Percentiles rank a stretch among this genome's conserved stretches.
phyloP scores from a whole-genome alignment of 1,284 basidiomycete genomes.

The Papiliotrema nemorosa region DNA sequence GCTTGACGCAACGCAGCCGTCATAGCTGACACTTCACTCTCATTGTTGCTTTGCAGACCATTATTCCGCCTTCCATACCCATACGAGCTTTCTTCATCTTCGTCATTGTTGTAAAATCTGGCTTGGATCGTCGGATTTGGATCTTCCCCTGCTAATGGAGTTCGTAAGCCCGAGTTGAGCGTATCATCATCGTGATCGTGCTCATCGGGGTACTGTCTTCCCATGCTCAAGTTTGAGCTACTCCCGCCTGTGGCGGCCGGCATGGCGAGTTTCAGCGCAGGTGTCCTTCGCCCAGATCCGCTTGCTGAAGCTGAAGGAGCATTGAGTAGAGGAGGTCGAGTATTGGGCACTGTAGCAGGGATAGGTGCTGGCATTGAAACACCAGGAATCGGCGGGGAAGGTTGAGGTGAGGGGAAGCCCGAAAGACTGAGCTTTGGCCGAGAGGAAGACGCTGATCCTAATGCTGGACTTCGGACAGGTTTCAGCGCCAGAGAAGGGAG shows the following conservation, averaged over 20 bases:
- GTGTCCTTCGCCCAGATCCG: constrained; percentile 17
- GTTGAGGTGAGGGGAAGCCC: constrained; percentile 14
- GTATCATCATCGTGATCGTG: constrained; percentile 24
- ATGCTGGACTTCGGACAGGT: constrained; percentile 13
- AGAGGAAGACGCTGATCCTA: constrained; percentile 19
- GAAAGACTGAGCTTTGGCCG: constrained; percentile 36
- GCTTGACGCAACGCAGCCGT: constrained; percentile 40
- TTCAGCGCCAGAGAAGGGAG: constrained; percentile 32
- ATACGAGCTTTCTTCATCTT: constrained; percentile 33
- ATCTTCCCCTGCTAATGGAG: constrained; percentile 30
- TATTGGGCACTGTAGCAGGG: constrained; percentile 7
- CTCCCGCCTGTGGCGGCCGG: constrained; percentile 13
- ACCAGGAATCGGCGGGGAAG: constrained; percentile 2
- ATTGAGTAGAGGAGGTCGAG: constrained; percentile 21
- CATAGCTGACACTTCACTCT: constrained; percentile 28
- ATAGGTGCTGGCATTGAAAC: constrained; percentile 1
- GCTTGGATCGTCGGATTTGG: constrained; percentile 39
- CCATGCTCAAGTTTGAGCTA: constrained; percentile 11
- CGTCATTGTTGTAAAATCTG: constrained; percentile 25
- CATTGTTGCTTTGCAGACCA: constrained; percentile 10
- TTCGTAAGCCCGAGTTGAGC: constrained; percentile 19
- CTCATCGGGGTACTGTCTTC: constrained; percentile 16
- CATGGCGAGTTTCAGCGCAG: constrained; percentile 39
- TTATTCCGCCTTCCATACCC: constrained; percentile 28
- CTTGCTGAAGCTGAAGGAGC: constrained; percentile 12